These are phyloP conservation scores for Allium sativum DNA, from an alignment of 106 monocot species.

Conservation along the genomic window DNA sequence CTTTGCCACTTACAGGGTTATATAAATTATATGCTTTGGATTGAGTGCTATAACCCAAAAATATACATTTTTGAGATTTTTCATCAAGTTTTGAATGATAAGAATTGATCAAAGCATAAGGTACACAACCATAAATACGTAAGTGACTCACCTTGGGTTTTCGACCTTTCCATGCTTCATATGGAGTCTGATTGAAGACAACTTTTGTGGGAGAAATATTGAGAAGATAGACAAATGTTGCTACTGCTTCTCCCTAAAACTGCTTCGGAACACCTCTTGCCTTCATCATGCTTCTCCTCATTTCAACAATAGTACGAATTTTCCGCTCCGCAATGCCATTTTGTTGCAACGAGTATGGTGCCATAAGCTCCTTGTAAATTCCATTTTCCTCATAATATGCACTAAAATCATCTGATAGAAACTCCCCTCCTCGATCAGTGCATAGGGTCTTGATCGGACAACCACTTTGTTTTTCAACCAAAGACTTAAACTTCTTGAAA, in stretches of 20 bases:
- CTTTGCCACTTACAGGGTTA: not conserved
- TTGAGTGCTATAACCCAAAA: slow-evolving; percentile 1
- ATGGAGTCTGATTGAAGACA: too few relatives aligned
- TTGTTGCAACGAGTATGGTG: too few relatives aligned
- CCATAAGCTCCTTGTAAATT: not conserved
- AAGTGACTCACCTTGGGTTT: slow-evolving; percentile 3
- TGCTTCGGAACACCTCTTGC: not conserved
- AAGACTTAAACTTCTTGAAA: slow-evolving; percentile 3
- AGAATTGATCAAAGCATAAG: not conserved
- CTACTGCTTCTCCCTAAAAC: not conserved
- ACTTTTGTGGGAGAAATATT: not conserved
- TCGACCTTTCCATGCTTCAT: not conserved
- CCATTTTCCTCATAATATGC: not conserved
- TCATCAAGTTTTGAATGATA: not conserved
- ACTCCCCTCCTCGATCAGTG: too few relatives aligned
- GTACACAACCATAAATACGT: not conserved
- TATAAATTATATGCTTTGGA: slow-evolving; percentile 3
- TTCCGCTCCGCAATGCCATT: too few relatives aligned
- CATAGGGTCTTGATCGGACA: not conserved
- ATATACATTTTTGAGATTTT: too few relatives aligned
- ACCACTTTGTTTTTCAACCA: too few relatives aligned
- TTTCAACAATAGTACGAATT: too few relatives aligned
- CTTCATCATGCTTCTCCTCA: not conserved
- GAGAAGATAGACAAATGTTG: not conserved
- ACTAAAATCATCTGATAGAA: not conserved